These are phyloP conservation scores for Phallus indusiatus DNA, from an alignment of 768 basidiomycete genomes.

Conservation along the genomic window DNA sequence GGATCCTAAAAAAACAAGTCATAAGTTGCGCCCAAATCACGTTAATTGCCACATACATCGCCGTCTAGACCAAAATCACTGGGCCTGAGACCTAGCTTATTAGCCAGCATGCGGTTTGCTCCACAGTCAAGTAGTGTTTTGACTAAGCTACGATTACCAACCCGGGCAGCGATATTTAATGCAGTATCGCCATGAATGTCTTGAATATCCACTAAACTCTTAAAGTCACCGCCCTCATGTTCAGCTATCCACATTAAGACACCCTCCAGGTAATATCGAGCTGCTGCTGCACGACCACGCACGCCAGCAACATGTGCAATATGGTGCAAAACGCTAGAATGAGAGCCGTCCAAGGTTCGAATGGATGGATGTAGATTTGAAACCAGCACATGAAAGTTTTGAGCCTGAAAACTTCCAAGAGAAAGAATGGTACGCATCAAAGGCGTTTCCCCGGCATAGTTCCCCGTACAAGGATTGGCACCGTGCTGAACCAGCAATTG, in stretches of 20 bases:
- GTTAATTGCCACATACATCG: slow-evolving; percentile 47
- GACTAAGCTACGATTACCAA: slow-evolving; percentile 84
- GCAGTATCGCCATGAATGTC: slow-evolving; percentile 96
- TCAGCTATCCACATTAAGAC: slow-evolving; percentile 81
- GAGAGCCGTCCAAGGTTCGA: slow-evolving; percentile 79
- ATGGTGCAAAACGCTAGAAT: slow-evolving; percentile 85
- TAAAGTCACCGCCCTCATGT: slow-evolving; percentile 66
- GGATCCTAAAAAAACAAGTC: background rate
- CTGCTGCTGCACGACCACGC: slow-evolving; percentile 73
- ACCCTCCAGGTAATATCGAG: slow-evolving; percentile 86
- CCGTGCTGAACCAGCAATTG: slow-evolving; percentile 64
- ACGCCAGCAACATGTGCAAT: slow-evolving; percentile 85
- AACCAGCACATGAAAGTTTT: slow-evolving; percentile 63
- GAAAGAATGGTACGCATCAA: slow-evolving; percentile 87
- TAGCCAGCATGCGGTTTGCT: slow-evolving; percentile 79
- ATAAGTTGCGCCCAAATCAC: background rate
- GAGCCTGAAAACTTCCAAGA: slow-evolving; percentile 73
- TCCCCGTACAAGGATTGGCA: slow-evolving; percentile 86
- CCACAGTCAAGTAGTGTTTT: slow-evolving; percentile 84
- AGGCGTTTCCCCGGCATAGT: slow-evolving; percentile 89
- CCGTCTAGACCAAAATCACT: slow-evolving; percentile 93
- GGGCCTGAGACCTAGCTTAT: slow-evolving; percentile 88
- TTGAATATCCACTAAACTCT: slow-evolving; percentile 77
- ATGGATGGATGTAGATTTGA: slow-evolving; percentile 61
- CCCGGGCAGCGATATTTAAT: slow-evolving; percentile 87